Base-by-base conservation (phyloP, 2,329 filamentous ascomycete species). In the Phialophora tarda region DNA sequence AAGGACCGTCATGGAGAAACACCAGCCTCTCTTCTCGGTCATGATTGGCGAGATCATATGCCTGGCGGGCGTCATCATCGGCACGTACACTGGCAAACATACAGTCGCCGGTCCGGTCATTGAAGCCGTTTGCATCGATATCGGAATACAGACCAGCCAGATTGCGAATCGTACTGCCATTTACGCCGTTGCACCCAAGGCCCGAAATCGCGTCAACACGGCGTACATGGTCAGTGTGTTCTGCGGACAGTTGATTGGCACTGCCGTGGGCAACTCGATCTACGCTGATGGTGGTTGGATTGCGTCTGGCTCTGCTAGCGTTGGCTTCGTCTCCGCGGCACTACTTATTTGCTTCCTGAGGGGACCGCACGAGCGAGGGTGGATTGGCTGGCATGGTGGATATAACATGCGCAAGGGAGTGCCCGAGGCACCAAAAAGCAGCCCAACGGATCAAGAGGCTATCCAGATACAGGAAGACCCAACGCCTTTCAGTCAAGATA, bases 151-250 rank as follows among this genome's bases (percentile, higher is more conserved):
- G 77, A 90, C 88, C 0, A 83, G 86, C 0, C 90, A 93, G 75
- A 90, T 93, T 47, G 89, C 89, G 0, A 93, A 93, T 72, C 81
- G 91, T 0, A 83, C 84, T 0, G 83, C 86, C 2, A 90, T 95
- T 24, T 94, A 91, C 72, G 79, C 81, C 1, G 87, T 94, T n/a
- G 89, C 90, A 60, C 88, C 91, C 0, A 88, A 87, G 67, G 88
- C 88, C 0, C 80, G 90, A 3, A 95, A 93, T 76, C 79, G 91
- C 4, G 85, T 94, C 30, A 95, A 95, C 75, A 93, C 91, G 0
- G 90, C 88, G 0, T 95, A 92, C 73, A 95, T 94, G 91, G 84
- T 93, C 0, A 83, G 84, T 10, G 87, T 86, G 0, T 94, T 94
- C 73, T 87, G 85, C 38, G 91, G 91, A 0, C 91, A 95, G 79